Evolutionary conservation across 352 stramenopile genomes (phyloP).

Genomic region (Globisporangium recalcitrans): DNA sequence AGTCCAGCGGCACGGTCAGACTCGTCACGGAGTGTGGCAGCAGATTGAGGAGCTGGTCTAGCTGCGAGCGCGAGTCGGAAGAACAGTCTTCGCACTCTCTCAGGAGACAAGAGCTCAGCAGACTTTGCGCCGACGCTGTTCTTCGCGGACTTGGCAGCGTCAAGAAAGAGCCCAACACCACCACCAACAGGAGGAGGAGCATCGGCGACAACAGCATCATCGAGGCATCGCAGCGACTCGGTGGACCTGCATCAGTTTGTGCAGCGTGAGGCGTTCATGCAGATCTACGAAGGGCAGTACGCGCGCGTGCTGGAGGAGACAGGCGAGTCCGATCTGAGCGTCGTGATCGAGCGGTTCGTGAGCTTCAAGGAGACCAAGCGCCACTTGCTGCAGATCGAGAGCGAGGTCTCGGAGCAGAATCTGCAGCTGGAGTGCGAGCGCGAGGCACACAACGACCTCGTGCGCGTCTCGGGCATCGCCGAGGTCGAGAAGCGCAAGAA

Average conservation of each 20-base stretch:
- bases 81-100: slow-evolving; percentile 4
- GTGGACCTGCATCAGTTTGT: slow-evolving; percentile 22
- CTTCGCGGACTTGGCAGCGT: background rate
- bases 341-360: slow-evolving; percentile 48
- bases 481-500: slow-evolving; percentile 50
- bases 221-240: slow-evolving; percentile 21
- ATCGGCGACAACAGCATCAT: background rate
- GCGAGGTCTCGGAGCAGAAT: slow-evolving; percentile 27
- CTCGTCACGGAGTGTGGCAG: background rate
- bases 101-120: background rate
- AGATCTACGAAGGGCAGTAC: slow-evolving; percentile 59
- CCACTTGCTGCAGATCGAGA: slow-evolving; percentile 46
- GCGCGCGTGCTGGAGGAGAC: slow-evolving; percentile 44
- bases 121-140: background rate
- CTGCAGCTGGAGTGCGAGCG: slow-evolving; percentile 26
- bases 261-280: slow-evolving; percentile 45
- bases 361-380: slow-evolving; percentile 28
- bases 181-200: background rate
- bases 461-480: slow-evolving; percentile 39
- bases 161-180: background rate
- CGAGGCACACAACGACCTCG: slow-evolving; percentile 22
- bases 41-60: background rate
- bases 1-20: slow-evolving; percentile 11
- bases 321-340: slow-evolving; percentile 37
- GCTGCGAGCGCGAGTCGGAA: background rate